phyloP scores from a whole-genome alignment of 1,139 yeast species.

The Kodamaea suecica region DNA sequence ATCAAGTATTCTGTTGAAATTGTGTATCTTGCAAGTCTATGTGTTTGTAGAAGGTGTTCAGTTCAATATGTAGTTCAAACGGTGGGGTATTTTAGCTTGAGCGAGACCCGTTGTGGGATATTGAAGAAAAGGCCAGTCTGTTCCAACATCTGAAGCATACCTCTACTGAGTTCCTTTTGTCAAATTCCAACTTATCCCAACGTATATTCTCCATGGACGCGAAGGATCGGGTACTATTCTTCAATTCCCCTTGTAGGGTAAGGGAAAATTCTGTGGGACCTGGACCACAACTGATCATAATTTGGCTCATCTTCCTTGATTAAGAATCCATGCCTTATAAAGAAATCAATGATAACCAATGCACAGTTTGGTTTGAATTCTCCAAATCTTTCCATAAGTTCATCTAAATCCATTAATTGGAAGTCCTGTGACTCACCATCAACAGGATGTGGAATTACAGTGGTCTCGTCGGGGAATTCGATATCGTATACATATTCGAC shows the following conservation, averaged over 20 bases:
- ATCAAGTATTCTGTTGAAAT: no score
- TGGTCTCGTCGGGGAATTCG: constrained; percentile 45
- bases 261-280: constrained; percentile 68
- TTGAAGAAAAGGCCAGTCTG: no score
- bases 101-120: no score
- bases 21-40: no score
- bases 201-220: no score
- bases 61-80: no score
- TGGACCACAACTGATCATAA: constrained; percentile 52
- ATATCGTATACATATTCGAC: constrained; percentile 79
- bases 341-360: constrained; percentile 72
- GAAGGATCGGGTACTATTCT: neutral
- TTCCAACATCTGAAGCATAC: no score
- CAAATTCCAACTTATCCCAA: no score
- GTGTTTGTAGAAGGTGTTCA: no score
- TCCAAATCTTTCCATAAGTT: constrained; percentile 52
- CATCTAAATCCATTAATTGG: constrained; percentile 55
- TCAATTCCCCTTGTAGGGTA: constrained; percentile 44
- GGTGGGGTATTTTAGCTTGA: no score
- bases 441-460: constrained; percentile 61
- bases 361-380: constrained; percentile 92
- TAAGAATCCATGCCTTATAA: constrained; percentile 75
- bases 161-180: no score
- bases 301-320: constrained; percentile 61
- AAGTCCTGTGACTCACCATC: constrained; percentile 88